phyloP scores from a whole-genome alignment of 805 yeast genomes.

The Wickerhamiella alocasiicola region DNA sequence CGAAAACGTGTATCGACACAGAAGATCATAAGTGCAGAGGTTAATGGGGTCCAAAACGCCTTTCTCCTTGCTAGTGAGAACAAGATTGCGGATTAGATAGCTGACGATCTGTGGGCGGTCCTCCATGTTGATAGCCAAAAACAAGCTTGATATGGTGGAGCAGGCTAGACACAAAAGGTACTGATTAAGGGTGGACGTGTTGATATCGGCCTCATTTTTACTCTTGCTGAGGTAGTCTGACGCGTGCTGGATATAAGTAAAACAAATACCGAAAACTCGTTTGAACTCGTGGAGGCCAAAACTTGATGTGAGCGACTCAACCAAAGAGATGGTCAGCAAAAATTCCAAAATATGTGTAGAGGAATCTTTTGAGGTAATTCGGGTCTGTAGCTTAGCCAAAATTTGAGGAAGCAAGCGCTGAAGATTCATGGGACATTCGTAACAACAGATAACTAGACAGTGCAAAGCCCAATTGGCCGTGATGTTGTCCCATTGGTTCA shows the following conservation, averaged over 20 bases:
- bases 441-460: slow-evolving; percentile 63
- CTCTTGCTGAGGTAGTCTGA: slow-evolving; percentile 31
- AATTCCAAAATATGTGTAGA: slow-evolving; percentile 68
- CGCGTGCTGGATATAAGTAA: slow-evolving; percentile 64
- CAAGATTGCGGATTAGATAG: slow-evolving; percentile 47
- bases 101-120: slow-evolving; percentile 50
- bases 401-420: slow-evolving; percentile 58
- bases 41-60: slow-evolving; percentile 37
- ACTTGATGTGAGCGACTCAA: slow-evolving; percentile 55
- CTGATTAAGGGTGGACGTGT: slow-evolving; percentile 34
- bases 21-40: slow-evolving; percentile 53
- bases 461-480: slow-evolving; percentile 71
- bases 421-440: slow-evolving; percentile 63
- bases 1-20: slow-evolving; percentile 52
- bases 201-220: slow-evolving; percentile 10
- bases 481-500: slow-evolving; percentile 57
- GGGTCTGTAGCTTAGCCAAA: slow-evolving; percentile 59
- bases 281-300: slow-evolving; percentile 67
- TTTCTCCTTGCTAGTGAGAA: slow-evolving; percentile 30
- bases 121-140: slow-evolving; percentile 45
- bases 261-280: slow-evolving; percentile 71
- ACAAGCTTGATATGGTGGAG: slow-evolving; percentile 59
- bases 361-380: slow-evolving; percentile 56
- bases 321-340: slow-evolving; percentile 48
- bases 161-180: slow-evolving; percentile 55